Evolutionary conservation across 2,329 filamentous ascomycete genomes (phyloP), one percentile per base, ranked within the genome.

Genomic region (Clarireedia paspali): DNA sequence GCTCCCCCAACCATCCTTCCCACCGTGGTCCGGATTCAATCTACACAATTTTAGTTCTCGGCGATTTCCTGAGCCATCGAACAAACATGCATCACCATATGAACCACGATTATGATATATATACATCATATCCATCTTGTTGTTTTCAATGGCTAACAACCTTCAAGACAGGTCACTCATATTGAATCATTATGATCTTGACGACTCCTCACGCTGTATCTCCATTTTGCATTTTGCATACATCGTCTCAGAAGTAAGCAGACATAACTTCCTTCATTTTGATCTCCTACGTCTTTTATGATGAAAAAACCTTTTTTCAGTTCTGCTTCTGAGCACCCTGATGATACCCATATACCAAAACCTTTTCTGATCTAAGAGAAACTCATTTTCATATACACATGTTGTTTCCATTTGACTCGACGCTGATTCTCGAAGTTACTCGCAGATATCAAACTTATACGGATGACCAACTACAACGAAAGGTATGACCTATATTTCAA

Each of bases 81-180:
- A 70, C 67, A 66, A 77, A 85, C 83, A 87, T 87, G 83, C 83
- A 87, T 82, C 84, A 87, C 83, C 83, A 87, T 87, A 83, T 87
- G 83, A 81, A 83, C 72, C 74, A 66, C 55, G 46, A 53, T 26
- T 24, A 57, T 36, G 47, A 34, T 39, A 23, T 48, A 20, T 27
- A 26, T 24, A 34, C 9, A 47, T 23, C 5, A 51, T 34, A 64
- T 60, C 53, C 17, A 50, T 58, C 39, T 53, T 53, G 47, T 47
- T 55, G 47, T 56, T 52, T 57, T 50, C 59, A 60, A 57, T 60
- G 60, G 49, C 60, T 64, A 50, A 64, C 53, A 6, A 12, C 27
- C 45, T 12, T 46, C 5, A 23, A 46, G 53, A 38, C 12, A 47
- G 53, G 23, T 34, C 2, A 27, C 12, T 44, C 40, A 17, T 44